phyloP scores from a whole-genome alignment of 495 filamentous ascomycete species.

The Penicillium coffeae region DNA sequence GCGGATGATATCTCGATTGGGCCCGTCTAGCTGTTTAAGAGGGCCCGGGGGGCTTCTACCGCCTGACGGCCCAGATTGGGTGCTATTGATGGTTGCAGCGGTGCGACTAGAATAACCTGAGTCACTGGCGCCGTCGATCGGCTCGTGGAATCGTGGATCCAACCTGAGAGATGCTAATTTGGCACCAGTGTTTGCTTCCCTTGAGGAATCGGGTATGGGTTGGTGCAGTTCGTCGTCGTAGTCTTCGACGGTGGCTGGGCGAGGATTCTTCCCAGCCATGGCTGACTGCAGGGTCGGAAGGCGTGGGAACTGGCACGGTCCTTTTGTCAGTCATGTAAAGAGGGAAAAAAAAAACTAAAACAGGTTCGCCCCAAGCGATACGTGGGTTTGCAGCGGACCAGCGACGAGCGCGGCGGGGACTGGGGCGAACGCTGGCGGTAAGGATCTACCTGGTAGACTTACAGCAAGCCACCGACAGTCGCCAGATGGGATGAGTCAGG shows the following conservation, averaged over 20 bases:
- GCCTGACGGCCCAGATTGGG: slow-evolving; percentile 50
- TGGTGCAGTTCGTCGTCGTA: slow-evolving; percentile 51
- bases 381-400: slow-evolving; percentile 11
- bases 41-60: slow-evolving; percentile 35
- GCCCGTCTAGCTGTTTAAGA: slow-evolving; percentile 37
- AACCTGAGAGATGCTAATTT: slow-evolving; percentile 49
- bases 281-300: slow-evolving; percentile 24
- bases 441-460: slow-evolving; percentile 11
- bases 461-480: slow-evolving; percentile 15
- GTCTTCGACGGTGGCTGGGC: slow-evolving; percentile 53
- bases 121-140: slow-evolving; percentile 53
- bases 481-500: not conserved
- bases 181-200: slow-evolving; percentile 44
- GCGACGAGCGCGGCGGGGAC: not conserved
- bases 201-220: slow-evolving; percentile 45
- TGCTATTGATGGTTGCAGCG: slow-evolving; percentile 51
- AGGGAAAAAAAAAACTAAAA: slow-evolving; percentile 4
- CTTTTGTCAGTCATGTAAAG: not conserved
- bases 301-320: slow-evolving; percentile 11
- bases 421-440: slow-evolving; percentile 1
- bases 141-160: slow-evolving; percentile 32
- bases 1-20: slow-evolving; percentile 29
- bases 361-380: slow-evolving; percentile 16
- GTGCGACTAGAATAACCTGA: slow-evolving; percentile 65
- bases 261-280: slow-evolving; percentile 38